Conservation (phyloP, 805 yeast genomes). For the Saccharomyces kudriavzevii region DNA sequence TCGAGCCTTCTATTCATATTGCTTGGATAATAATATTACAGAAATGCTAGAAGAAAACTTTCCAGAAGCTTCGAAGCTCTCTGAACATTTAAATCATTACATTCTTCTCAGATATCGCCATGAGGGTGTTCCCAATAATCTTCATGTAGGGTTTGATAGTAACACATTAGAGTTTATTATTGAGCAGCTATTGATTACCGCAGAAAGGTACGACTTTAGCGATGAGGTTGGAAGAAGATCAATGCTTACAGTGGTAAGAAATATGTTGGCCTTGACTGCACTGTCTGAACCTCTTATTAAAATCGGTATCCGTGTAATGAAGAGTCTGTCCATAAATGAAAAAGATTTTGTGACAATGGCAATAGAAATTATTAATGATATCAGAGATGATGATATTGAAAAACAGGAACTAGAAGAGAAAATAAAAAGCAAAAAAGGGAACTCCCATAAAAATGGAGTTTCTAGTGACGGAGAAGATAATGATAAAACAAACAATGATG, state of each 20-base stretch:
- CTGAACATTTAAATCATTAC: conserved; percentile 50
- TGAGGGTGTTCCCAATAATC: conserved; percentile 11
- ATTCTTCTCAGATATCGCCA: conserved; percentile 37
- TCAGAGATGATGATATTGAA: conserved; percentile 56
- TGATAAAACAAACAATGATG: conserved; percentile 15
- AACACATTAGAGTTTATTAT: conserved; percentile 64
- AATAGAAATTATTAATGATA: conserved; percentile 78
- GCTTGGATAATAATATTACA: conserved; percentile 43
- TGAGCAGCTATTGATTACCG: conserved; percentile 60
- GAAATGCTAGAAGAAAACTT: conserved; percentile 58
- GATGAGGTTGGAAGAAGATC: conserved; percentile 87
- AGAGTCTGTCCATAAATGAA: conserved; percentile 66
- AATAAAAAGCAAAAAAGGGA: conserved; percentile 3
- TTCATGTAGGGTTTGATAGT: conserved; percentile 29
- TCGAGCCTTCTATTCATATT: conserved; percentile 57
- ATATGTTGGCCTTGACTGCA: conserved; percentile 49
- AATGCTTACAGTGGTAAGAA: conserved; percentile 52
- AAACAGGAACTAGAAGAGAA: conserved; percentile 29
- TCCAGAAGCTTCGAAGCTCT: conserved; percentile 72
- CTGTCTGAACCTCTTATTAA: conserved; percentile 47
- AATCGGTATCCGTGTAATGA: conserved; percentile 55
- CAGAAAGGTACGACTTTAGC: conserved; percentile 69
- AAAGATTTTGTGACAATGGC: conserved; percentile 77
- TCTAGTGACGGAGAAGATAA: conserved; percentile 14
- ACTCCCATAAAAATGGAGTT: conserved; percentile 6